Percentiles rank a stretch among this genome's conserved stretches.
phyloP scores from a whole-genome alignment of 2,329 filamentous ascomycete species.

The Botrytis sinoallii region DNA sequence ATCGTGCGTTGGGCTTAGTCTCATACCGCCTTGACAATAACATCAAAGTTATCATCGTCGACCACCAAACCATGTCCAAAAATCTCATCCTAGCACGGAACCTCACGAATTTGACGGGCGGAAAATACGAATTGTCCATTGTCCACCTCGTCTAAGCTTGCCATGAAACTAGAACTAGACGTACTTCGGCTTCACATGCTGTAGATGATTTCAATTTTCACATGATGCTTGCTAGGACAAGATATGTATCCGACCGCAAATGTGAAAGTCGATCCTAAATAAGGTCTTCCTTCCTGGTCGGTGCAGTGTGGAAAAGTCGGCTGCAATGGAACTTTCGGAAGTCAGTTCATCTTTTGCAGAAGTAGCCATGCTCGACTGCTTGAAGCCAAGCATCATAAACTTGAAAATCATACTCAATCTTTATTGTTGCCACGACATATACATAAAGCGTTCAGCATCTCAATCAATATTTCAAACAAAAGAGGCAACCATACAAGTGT shows the following conservation, averaged over 20 bases:
- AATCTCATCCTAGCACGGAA: neutral
- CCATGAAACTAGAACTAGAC: neutral
- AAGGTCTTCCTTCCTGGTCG: neutral
- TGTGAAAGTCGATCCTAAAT: neutral
- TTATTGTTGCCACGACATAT: neutral
- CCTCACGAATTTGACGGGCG: neutral
- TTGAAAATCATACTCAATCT: neutral
- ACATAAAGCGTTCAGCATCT: neutral
- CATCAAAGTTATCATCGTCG: neutral
- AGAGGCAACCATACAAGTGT: neutral
- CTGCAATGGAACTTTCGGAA: neutral
- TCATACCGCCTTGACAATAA: neutral
- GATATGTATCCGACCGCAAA: neutral
- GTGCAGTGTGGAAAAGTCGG: neutral
- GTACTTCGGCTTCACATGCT: neutral
- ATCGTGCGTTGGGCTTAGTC: neutral
- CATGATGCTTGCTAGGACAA: neutral
- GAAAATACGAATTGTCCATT: neutral
- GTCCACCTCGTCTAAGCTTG: neutral
- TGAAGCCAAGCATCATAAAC: neutral
- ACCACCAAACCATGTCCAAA: neutral
- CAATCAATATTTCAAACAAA: neutral
- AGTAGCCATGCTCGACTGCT: neutral
- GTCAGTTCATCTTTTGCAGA: neutral
- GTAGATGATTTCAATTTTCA: neutral